Conservation (phyloP, 345 rosid genomes). For the Syzygium grande region DNA sequence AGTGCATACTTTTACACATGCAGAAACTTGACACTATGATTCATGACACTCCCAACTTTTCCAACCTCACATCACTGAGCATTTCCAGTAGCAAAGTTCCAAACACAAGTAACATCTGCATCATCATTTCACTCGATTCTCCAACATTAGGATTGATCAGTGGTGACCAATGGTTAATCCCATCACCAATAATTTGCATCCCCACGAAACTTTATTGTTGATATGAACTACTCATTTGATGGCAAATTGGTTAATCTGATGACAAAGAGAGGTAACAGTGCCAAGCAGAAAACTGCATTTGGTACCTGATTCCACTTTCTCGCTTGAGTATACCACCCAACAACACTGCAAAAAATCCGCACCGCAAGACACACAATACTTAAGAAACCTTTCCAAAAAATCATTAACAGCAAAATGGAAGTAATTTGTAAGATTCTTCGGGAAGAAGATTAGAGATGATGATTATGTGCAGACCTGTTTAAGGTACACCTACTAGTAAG, state of each 20-base stretch:
- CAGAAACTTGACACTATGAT: neutral
- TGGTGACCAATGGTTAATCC: neutral
- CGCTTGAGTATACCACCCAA: constrained; percentile 78
- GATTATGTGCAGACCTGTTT: constrained; percentile 38
- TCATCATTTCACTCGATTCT: neutral
- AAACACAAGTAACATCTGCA: neutral
- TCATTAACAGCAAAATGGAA: neutral
- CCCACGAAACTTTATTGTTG: neutral
- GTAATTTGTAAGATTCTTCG: neutral
- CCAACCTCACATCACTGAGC: neutral
- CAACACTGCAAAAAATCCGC: constrained; percentile 35
- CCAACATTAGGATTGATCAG: neutral
- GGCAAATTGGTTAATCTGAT: neutral
- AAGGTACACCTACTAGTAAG: constrained; percentile 94
- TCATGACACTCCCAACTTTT: neutral
- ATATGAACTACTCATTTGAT: neutral
- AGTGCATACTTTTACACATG: neutral
- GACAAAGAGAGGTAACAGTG: neutral
- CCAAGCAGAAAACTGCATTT: neutral
- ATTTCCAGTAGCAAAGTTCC: neutral
- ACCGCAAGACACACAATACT: neutral
- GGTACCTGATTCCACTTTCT: constrained; percentile 98
- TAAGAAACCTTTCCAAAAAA: neutral
- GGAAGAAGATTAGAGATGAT: neutral
- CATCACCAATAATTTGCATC: neutral